Evolutionary conservation across 2,329 filamentous ascomycete species (phyloP), one percentile per base, ranked within the genome.

Genomic region (Cladophialophora carrionii): DNA sequence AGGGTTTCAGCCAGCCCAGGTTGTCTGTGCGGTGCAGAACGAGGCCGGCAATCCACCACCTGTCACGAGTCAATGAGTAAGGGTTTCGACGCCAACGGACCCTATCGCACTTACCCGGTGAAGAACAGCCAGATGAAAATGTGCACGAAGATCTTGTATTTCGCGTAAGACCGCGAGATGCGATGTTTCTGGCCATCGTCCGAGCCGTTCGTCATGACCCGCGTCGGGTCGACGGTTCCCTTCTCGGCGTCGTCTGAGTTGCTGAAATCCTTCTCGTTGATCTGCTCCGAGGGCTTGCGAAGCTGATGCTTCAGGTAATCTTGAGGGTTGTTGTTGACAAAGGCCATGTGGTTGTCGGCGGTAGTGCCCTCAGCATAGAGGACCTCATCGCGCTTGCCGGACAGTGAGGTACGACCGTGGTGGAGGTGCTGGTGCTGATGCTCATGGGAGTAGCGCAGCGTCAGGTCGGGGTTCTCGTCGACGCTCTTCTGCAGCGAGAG

Each of bases 1-100:
- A 95, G 0, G 92, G 92, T 57, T 93, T 85, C 63, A 96, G 78
- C 92, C 92, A 96, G 73, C 91, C 91, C 77, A 84, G 83, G 73
- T 92, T 87, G 73, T 92, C 87, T 65, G 88, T 71, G 65, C 86
- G 86, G 75, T 94, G 91, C 60, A 91, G 81, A 65, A 92, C 81
- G 55, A 94, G 79, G 61, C 88, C 86, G 6, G 89, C 87, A 69
- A 93, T 88, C 89, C 89, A 93, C 90, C 90, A 92, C 58, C 67
- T 69, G 52, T n/a, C 52, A 6, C 29, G 1, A 34, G 61, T 62
- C 51, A 63, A 41, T 24, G 57, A 64, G 51, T 37, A 52, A 31
- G 48, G 49, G 26, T 29, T 8, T 12, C 24, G 7, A 29, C 32
- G 37, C 17, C 9, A 41, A 14, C 20, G 32, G 4, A 41, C 17